These are phyloP conservation scores for Juglanconis sp. DNA, from an alignment of 2,329 filamentous ascomycete genomes.

Conservation along the genomic window DNA sequence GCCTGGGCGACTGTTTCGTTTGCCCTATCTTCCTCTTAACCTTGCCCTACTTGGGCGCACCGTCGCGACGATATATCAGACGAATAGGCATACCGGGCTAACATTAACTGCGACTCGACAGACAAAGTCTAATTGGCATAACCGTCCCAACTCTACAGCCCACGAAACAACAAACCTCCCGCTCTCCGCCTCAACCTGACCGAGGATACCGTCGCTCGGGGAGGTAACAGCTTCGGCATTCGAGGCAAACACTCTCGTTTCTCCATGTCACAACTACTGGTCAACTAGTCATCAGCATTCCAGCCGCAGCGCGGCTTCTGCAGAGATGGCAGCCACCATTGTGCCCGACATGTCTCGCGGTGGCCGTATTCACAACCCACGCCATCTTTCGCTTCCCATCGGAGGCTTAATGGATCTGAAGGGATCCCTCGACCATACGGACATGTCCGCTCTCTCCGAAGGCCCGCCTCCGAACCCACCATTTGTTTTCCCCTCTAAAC, in stretches of 20 bases:
- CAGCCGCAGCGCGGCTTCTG: slow-evolving; percentile 47
- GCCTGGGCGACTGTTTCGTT: slow-evolving; percentile 2
- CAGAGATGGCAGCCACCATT: slow-evolving; percentile 32
- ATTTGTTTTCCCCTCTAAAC: slow-evolving; percentile 59
- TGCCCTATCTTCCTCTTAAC: slow-evolving; percentile 12
- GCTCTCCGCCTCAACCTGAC: slow-evolving; percentile 4
- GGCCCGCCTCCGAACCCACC: slow-evolving; percentile 58
- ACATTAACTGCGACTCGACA: slow-evolving; percentile 8
- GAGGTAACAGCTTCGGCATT: background rate
- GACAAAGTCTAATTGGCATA: slow-evolving; percentile 12
- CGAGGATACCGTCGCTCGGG: background rate
- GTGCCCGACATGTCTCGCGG: slow-evolving; percentile 25
- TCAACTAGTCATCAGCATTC: slow-evolving; percentile 38
- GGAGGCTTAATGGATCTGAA: slow-evolving; percentile 26
- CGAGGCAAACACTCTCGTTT: slow-evolving; percentile 12
- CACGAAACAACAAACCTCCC: slow-evolving; percentile 4
- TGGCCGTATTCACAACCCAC: slow-evolving; percentile 21
- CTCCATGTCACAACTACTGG: slow-evolving; percentile 37
- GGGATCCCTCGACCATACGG: slow-evolving; percentile 25
- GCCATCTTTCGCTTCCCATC: slow-evolving; percentile 23
- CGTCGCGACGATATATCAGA: slow-evolving; percentile 17
- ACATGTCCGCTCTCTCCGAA: slow-evolving; percentile 33
- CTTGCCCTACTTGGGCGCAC: slow-evolving; percentile 11
- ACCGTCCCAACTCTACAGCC: slow-evolving; percentile 12
- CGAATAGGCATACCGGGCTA: slow-evolving; percentile 24